phyloP scores from a whole-genome alignment of 768 basidiomycete genomes.

The Podaxis sp. region DNA sequence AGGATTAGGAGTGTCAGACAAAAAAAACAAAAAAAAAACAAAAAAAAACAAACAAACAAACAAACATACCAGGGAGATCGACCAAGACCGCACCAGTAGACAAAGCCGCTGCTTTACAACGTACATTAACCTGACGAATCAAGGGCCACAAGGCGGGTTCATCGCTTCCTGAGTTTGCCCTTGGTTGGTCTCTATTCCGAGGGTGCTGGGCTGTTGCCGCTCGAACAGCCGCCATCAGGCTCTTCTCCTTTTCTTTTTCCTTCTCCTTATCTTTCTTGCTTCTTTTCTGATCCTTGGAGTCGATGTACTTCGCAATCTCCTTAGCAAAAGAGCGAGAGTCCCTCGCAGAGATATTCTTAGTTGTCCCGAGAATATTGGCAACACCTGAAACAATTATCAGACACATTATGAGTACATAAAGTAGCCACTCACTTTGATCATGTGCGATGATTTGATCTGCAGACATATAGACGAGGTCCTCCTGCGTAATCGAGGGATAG shows the following conservation, averaged over 20 bases:
- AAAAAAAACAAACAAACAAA: no score
- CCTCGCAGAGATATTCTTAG: conserved; percentile 44
- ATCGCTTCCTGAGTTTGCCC: conserved; percentile 14
- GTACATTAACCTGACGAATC: conserved; percentile 58
- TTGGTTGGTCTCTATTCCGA: conserved; percentile 11
- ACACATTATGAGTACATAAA: neutral
- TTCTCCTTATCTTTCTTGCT: conserved; percentile 38
- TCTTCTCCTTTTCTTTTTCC: conserved; percentile 33
- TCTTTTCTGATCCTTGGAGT: conserved; percentile 58
- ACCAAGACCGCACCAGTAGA: conserved; percentile 60
- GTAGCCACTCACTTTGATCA: conserved; percentile 37
- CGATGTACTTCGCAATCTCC: conserved; percentile 60
- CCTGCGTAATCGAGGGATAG: conserved; percentile 47
- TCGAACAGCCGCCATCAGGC: conserved; percentile 29
- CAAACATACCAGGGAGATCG: conserved; percentile 53
- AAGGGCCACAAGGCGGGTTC: conserved; percentile 56
- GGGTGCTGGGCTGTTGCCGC: conserved; percentile 18
- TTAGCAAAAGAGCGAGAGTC: conserved; percentile 49
- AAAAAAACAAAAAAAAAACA: neutral
- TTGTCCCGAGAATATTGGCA: conserved; percentile 43
- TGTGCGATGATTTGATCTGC: conserved; percentile 45
- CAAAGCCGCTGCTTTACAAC: conserved; percentile 45
- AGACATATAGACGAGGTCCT: conserved; percentile 43
- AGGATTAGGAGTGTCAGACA: neutral
- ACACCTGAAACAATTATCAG: conserved; percentile 29